A percentile compares a stretch with the other conserved stretches of the same genome.
phyloP scores from a whole-genome alignment of 768 basidiomycete species.

The Calvatia gigantea region DNA sequence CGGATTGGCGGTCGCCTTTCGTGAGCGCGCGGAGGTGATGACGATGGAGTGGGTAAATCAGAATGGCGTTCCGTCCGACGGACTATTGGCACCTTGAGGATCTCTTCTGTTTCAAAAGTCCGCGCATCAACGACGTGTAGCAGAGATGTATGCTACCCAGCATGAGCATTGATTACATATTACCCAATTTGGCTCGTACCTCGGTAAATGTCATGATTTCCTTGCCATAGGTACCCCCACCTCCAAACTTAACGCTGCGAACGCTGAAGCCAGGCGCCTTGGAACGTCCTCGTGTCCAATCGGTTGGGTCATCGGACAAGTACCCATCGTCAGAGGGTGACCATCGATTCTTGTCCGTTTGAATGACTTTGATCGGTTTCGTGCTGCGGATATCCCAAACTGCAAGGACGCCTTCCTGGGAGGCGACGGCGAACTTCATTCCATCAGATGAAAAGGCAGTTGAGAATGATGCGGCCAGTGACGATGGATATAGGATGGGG shows the following conservation, averaged over 20 bases:
- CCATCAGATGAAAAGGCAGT: slow-evolving; percentile 15
- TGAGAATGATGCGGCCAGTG: slow-evolving; percentile 17
- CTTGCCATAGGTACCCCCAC: slow-evolving; percentile 14
- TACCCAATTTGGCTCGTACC: not conserved
- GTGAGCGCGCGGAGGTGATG: not conserved
- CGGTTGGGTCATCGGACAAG: slow-evolving; percentile 16
- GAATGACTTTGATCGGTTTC: slow-evolving; percentile 16
- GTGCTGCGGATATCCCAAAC: slow-evolving; percentile 18
- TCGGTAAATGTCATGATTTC: slow-evolving; percentile 16
- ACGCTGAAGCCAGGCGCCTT: slow-evolving; percentile 17
- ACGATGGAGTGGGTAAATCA: not conserved
- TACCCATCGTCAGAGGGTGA: slow-evolving; percentile 13
- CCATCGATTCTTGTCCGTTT: slow-evolving; percentile 17
- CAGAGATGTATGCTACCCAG: slow-evolving; percentile 13
- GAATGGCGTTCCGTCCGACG: slow-evolving; percentile 1
- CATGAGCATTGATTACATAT: not conserved
- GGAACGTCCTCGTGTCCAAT: slow-evolving; percentile 14
- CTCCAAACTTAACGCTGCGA: slow-evolving; percentile 16
- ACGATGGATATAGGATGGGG: slow-evolving; percentile 16
- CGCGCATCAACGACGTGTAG: slow-evolving; percentile 16
- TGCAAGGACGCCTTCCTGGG: slow-evolving; percentile 17
- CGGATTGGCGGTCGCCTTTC: not conserved
- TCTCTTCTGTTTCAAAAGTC: slow-evolving; percentile 15
- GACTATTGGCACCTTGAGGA: slow-evolving; percentile 12
- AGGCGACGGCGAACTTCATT: slow-evolving; percentile 17